A percentile compares a stretch with the other conserved stretches of the same genome.
These are phyloP conservation scores for Canavalia gladiata DNA, from an alignment of 306 rosid species.

Conservation along the genomic window DNA sequence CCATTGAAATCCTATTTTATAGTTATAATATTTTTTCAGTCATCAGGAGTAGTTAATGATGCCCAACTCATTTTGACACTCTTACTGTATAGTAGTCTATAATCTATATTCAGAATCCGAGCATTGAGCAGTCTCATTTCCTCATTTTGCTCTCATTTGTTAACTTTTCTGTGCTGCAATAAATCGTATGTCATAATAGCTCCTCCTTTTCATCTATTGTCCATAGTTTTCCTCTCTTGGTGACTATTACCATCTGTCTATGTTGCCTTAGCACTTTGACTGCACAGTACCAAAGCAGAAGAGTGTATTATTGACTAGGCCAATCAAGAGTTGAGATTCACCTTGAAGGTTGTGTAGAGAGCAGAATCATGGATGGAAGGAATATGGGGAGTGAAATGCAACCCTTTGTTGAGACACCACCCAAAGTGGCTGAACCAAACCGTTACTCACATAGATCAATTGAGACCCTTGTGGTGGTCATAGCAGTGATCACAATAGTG, in stretches of 20 bases:
- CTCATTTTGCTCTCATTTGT: constrained; percentile 15
- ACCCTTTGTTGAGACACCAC: constrained; percentile 55
- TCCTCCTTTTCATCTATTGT: constrained; percentile 29
- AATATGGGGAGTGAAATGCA: constrained; percentile 53
- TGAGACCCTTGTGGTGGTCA: constrained; percentile 79
- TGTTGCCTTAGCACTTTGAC: constrained; percentile 15
- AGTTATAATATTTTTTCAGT: constrained; percentile 18
- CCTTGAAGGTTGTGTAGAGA: constrained; percentile 21
- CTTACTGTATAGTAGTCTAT: background rate
- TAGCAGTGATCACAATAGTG: constrained; percentile 74
- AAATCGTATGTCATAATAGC: constrained; percentile 33
- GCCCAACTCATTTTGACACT: constrained; percentile 45
- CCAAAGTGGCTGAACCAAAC: constrained; percentile 47
- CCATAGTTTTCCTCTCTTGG: constrained; percentile 35
- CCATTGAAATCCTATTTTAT: constrained; percentile 43
- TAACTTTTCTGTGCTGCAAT: constrained; percentile 37
- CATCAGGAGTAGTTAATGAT: constrained; percentile 35
- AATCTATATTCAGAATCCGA: constrained; percentile 34
- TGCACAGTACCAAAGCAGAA: background rate
- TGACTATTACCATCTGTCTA: background rate
- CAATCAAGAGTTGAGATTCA: constrained; percentile 36
- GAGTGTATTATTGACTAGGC: background rate
- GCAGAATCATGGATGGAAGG: constrained; percentile 46
- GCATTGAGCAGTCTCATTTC: constrained; percentile 43
- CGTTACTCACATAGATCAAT: constrained; percentile 68